Evolutionary conservation across 2,329 filamentous ascomycete genomes (phyloP), one percentile per base, ranked within the genome.

Genomic region (Allantophomopsis cytisporea): DNA sequence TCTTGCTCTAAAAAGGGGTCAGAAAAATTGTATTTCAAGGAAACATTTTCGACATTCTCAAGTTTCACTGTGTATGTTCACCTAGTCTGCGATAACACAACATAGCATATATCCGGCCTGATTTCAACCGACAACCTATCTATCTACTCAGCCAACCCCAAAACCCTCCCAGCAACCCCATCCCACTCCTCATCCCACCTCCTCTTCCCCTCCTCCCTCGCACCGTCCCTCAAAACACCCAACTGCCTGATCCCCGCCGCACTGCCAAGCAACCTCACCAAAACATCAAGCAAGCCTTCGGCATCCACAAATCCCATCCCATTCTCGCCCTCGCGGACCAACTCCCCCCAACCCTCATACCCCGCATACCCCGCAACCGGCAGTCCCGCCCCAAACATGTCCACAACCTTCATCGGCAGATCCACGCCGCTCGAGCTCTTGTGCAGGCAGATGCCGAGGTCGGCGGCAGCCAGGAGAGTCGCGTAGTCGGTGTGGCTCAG

Each of bases 371-470:
- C 89, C 0, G 81, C 79, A 0, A 98, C 91, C 0, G 91, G 91
- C 20, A 98, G 64, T 0, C 89, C 91, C 0, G 88, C 83, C 2
- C 91, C 91, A 57, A 98, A 96, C 88, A 98, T 95, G 57, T 98
- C 91, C 12, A 98, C 88, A 1, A 98, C 87, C 62, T 98, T 98
- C 91, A 98, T 98, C 0, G 91, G 91, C 15, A 98, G 66, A 59
- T 98, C 91, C 0, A 98, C 87, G 1, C 91, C 91, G 2, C 86
- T 94, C 48, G 83, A 93, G 12, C 87, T 95, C 47, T 77, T 94
- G 62, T 98, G 91, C 18, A 98, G 65, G 41, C 85, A 94, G 17
- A 98, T 76, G 8, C 91, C 91, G 0, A 98, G 66, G 51, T 95
- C 89, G 3, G 91, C 87, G 35, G 80, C 80, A 10, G 81, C 83